These are phyloP conservation scores for Cyclotella choctawhatcheeana DNA, from an alignment of 108 stramenopile species.

Conservation along the genomic window DNA sequence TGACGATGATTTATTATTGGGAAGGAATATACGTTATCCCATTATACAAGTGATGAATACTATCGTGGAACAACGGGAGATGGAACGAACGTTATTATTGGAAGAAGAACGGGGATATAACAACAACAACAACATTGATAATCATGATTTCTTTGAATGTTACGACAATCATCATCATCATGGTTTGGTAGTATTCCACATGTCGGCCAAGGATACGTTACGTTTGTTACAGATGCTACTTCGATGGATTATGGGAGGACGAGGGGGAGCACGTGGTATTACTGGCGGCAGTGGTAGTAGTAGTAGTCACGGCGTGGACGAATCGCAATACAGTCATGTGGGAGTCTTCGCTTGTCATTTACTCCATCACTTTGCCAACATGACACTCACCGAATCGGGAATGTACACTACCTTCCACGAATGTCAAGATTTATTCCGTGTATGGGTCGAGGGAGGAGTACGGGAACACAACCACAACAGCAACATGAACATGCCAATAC, in stretches of 20 bases:
- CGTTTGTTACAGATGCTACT: slow-evolving; percentile 32
- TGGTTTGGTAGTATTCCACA: slow-evolving; percentile 17
- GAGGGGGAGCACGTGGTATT: too few species aligned
- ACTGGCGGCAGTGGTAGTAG: too few species aligned
- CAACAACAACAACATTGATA: too few species aligned
- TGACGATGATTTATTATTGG: too few species aligned
- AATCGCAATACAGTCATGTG: slow-evolving; percentile 7
- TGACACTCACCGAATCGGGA: slow-evolving; percentile 18
- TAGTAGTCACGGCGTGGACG: too few species aligned
- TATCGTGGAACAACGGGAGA: slow-evolving; percentile 4
- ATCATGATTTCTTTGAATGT: too few species aligned
- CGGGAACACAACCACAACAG: too few species aligned
- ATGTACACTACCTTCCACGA: background rate
- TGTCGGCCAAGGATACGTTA: slow-evolving; percentile 38
- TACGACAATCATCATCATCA: background rate
- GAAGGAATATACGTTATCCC: slow-evolving; percentile 14
- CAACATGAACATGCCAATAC: slow-evolving; percentile 41
- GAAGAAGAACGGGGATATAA: slow-evolving; percentile 4
- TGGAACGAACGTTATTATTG: slow-evolving; percentile 10
- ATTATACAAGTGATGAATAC: slow-evolving; percentile 35
- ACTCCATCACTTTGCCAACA: slow-evolving; percentile 29
- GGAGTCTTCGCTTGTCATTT: slow-evolving; percentile 37
- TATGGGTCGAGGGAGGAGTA: slow-evolving; percentile 24
- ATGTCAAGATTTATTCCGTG: slow-evolving; percentile 16
- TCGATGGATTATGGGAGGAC: background rate